phyloP scores from a whole-genome alignment of 352 stramenopile genomes.

The Pythium rhizo-oryzae region DNA sequence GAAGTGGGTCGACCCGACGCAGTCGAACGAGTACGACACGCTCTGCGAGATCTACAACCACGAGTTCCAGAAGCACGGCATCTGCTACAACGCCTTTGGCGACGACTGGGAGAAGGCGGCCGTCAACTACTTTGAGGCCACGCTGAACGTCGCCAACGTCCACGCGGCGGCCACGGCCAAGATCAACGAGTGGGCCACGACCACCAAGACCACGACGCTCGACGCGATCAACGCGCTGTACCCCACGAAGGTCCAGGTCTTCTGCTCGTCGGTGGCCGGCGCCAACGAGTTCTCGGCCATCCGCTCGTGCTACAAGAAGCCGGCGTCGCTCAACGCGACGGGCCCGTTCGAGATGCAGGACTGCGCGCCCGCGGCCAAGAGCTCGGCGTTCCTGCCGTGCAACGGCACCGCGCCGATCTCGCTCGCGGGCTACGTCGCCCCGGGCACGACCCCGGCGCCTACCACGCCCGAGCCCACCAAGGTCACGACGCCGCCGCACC shows the following conservation, averaged over 20 bases:
- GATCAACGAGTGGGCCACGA: slow-evolving; percentile 54
- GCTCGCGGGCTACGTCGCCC: slow-evolving; percentile 47
- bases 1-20: slow-evolving; percentile 70
- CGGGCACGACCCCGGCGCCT: slow-evolving; percentile 51
- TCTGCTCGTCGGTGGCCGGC: slow-evolving; percentile 51
- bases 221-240: slow-evolving; percentile 44
- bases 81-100: slow-evolving; percentile 67
- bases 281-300: slow-evolving; percentile 47
- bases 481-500: slow-evolving; percentile 35
- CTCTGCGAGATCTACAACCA: slow-evolving; percentile 86
- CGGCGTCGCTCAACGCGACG: slow-evolving; percentile 29
- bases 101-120: slow-evolving; percentile 53
- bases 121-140: slow-evolving; percentile 67
- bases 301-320: slow-evolving; percentile 58
- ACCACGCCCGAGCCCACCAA: slow-evolving; percentile 50
- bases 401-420: slow-evolving; percentile 44
- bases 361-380: slow-evolving; percentile 47
- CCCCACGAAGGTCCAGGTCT: slow-evolving; percentile 56
- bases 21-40: slow-evolving; percentile 49
- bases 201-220: slow-evolving; percentile 12
- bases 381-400: slow-evolving; percentile 49
- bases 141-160: slow-evolving; percentile 51
- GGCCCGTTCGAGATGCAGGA: slow-evolving; percentile 52
- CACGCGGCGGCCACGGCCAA: slow-evolving; percentile 33
- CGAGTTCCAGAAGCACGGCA: slow-evolving; percentile 84